Evolutionary conservation across 2,329 filamentous ascomycete genomes (phyloP).

Genomic region (Curvularia hawaiiensis): DNA sequence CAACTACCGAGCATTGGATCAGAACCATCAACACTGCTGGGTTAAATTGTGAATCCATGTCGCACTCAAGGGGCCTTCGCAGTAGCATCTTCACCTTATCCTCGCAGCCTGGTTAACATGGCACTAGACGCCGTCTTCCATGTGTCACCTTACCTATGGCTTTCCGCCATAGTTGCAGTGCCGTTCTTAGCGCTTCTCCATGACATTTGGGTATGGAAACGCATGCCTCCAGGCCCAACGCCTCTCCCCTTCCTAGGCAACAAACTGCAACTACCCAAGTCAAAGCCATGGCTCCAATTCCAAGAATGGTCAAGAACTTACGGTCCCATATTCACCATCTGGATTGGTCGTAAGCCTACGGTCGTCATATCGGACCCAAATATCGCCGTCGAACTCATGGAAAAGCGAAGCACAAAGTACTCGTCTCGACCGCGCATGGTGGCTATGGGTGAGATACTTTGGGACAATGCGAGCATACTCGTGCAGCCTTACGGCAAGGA

Average conservation of each 20-base stretch:
- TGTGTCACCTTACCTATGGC: constrained; percentile 30
- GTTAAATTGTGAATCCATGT: constrained; percentile 13
- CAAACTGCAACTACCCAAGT: constrained; percentile 39
- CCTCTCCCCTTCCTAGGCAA: constrained; percentile 54
- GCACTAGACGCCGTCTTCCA: constrained; percentile 30
- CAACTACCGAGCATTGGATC: constrained; percentile 32
- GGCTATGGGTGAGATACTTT: constrained; percentile 53
- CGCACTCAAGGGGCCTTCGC: neutral
- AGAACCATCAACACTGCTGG: constrained; percentile 1
- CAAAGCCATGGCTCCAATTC: constrained; percentile 47
- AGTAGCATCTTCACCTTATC: neutral
- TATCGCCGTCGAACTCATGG: constrained; percentile 53
- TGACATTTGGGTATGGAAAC: constrained; percentile 37
- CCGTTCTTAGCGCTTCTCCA: constrained; percentile 32
- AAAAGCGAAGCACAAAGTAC: constrained; percentile 54
- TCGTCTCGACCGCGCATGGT: constrained; percentile 53
- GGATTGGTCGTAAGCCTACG: constrained; percentile 54
- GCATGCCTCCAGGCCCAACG: constrained; percentile 55
- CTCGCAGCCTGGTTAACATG: constrained; percentile 22
- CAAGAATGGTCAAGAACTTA: constrained; percentile 53
- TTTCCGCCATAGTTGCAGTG: constrained; percentile 34
- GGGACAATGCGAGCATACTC: constrained; percentile 52
- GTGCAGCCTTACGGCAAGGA: constrained; percentile 56
- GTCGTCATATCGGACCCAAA: constrained; percentile 53
- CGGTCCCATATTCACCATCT: constrained; percentile 56